Evolutionary conservation across 495 filamentous ascomycete genomes (phyloP), one percentile per base, ranked within the genome.

Genomic region (Annulohypoxylon maeteangense): DNA sequence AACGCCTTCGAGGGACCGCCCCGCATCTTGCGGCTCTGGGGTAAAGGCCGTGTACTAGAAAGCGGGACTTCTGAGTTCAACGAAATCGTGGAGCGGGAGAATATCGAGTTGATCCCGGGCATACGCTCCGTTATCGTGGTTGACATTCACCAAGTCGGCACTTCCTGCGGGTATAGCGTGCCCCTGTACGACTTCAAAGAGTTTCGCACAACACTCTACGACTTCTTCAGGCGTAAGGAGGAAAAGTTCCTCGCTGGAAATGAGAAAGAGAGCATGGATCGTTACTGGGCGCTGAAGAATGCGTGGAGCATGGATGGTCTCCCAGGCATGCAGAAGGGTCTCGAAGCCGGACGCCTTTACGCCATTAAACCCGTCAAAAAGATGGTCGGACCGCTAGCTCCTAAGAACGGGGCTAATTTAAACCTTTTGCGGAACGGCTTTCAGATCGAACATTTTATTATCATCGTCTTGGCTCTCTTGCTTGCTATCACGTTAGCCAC

Each of bases 1-100:
- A 90, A 86, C 69, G 86, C 87, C 4, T 94, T 93, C 74, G 86
- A 87, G 8, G 78, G 80, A 0, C 76, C 81, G 1, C 91, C 91
- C 2, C 83, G 87, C 63, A 94, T 94, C 68, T 65, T 93, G 63
- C 77, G 92, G 1, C 78, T 93, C n/a, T 94, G 90, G 74, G 91
- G 92, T 48, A 84, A 76, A 48, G 91, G 90, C 0, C 80, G 78
- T 2, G 88, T 93, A 7, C 79, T 93, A 8, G 91, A 94, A 76
- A 78, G 79, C 56, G 84, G 83, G 18, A 77, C 83, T 0, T 54
- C 75, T 0, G 80, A 76, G 32, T 91, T 89, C 65, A 63, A 79
- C 16, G 73, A 75, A 7, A 79, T 86, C 59, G 70, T 89, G n/a
- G 72, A 78, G 62, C 79, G 77, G 59, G 82, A 86, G 62, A 76